phyloP scores from a whole-genome alignment of 176 grass and related monocot genomes.

The Poa annua region DNA sequence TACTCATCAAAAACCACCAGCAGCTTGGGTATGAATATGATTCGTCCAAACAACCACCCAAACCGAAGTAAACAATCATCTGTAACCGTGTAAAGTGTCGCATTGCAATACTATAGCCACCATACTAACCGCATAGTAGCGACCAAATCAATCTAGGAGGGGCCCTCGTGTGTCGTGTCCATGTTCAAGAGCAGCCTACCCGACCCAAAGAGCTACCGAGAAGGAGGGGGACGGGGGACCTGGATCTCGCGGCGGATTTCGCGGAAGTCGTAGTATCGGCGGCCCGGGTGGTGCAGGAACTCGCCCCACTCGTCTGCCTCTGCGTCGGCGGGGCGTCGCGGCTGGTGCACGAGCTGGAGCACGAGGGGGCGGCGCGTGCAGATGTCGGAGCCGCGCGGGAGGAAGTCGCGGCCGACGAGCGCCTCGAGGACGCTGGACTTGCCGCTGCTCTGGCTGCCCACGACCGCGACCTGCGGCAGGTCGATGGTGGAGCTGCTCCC shows the following conservation, averaged over 20 bases:
- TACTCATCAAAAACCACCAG: neutral
- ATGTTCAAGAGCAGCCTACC: neutral
- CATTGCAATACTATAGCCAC: neutral
- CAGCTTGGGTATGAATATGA: neutral
- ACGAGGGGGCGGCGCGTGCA: conserved; percentile 93
- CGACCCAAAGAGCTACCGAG: neutral
- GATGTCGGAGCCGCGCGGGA: conserved; percentile 93
- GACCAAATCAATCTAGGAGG: neutral
- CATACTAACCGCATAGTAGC: neutral
- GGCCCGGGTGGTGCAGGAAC: conserved; percentile 82
- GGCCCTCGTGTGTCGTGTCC: neutral
- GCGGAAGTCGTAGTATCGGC: conserved; percentile 79
- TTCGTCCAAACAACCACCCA: conserved; percentile 13
- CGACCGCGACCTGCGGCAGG: conserved; percentile 92
- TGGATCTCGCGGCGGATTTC: conserved; percentile 94
- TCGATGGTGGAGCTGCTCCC: conserved; percentile 86
- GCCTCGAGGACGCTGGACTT: conserved; percentile 98
- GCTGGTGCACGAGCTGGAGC: conserved; percentile 82
- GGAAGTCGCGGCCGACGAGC: conserved; percentile 92
- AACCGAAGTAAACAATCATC: conserved; percentile 4
- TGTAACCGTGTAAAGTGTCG: neutral
- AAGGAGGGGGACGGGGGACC: conserved; percentile 40
- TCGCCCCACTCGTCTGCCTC: conserved; percentile 92
- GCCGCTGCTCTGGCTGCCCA: conserved; percentile 97
- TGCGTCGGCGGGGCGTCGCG: conserved; percentile 49